Evolutionary conservation across 2,329 filamentous ascomycete species (phyloP).

Genomic region (Cryoendolithus antarcticus): DNA sequence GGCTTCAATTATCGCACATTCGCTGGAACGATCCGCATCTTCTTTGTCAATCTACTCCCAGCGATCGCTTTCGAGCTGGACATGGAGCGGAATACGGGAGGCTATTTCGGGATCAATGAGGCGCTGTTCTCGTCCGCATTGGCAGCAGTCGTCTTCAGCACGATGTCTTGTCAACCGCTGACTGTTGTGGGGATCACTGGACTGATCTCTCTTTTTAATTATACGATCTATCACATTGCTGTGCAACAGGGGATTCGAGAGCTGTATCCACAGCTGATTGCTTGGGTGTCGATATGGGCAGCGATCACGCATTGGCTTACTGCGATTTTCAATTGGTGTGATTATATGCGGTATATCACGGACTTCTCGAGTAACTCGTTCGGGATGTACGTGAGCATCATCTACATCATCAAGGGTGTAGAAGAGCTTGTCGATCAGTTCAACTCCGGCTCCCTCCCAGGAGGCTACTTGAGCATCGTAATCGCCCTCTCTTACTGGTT

Average conservation of each 20-base stretch:
- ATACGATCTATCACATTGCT: conserved; percentile 47
- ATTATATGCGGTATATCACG: conserved; percentile 48
- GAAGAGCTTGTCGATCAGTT: conserved; percentile 43
- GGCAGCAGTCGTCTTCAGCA: conserved; percentile 42
- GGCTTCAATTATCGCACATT: conserved; percentile 43
- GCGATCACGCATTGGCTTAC: conserved; percentile 46
- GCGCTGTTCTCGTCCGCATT: conserved; percentile 42
- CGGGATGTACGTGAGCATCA: conserved; percentile 44
- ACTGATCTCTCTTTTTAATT: conserved; percentile 43
- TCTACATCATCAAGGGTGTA: conserved; percentile 43
- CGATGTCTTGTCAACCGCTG: conserved; percentile 40
- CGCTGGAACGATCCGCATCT: conserved; percentile 44
- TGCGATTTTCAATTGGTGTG: conserved; percentile 39
- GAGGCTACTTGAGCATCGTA: conserved; percentile 38
- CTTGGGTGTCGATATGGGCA: conserved; percentile 45
- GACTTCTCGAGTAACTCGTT: conserved; percentile 44
- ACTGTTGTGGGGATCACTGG: conserved; percentile 50
- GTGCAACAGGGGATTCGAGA: conserved; percentile 32
- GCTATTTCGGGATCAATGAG: conserved; percentile 46
- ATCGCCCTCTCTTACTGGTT: conserved; percentile 41
- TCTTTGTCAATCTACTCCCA: conserved; percentile 47
- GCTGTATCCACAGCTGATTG: conserved; percentile 42
- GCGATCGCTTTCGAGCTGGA: conserved; percentile 48
- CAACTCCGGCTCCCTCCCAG: conserved; percentile 16
- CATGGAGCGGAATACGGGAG: conserved; percentile 43